These are phyloP conservation scores for Geotrichum siamense DNA, from an alignment of 1,139 yeast species.

Conservation along the genomic window DNA sequence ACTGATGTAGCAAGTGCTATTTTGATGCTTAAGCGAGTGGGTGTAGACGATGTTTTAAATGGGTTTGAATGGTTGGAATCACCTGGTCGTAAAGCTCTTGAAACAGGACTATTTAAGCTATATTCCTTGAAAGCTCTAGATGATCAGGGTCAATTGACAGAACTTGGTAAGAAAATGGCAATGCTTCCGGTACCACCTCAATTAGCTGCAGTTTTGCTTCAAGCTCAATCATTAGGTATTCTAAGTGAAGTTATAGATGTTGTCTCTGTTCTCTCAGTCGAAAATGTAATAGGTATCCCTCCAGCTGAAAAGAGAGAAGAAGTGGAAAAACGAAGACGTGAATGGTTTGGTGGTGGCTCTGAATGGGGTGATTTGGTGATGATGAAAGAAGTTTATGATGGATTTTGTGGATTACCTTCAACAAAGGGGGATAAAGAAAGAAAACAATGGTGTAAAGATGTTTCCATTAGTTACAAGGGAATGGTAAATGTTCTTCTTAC, in stretches of 20 bases:
- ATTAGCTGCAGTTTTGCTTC: conserved; percentile 75
- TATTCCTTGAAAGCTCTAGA: conserved; percentile 75
- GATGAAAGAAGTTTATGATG: conserved; percentile 68
- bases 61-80: conserved; percentile 91
- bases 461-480: conserved; percentile 71
- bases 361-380: conserved; percentile 77
- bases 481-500: conserved; percentile 71
- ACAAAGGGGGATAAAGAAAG: conserved; percentile 46
- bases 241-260: conserved; percentile 72
- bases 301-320: conserved; percentile 77
- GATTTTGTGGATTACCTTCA: conserved; percentile 18
- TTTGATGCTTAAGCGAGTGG: conserved; percentile 71
- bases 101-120: conserved; percentile 70
- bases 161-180: conserved; percentile 76
- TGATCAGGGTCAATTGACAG: conserved; percentile 67
- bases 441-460: conserved; percentile 75
- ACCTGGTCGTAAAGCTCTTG: conserved; percentile 72
- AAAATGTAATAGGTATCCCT: conserved; percentile 75
- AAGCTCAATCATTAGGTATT: conserved; percentile 50
- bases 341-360: conserved; percentile 59
- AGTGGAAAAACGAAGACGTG: conserved; percentile 44
- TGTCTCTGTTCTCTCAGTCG: conserved; percentile 88
- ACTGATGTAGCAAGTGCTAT: conserved; percentile 81
- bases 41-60: conserved; percentile 65
- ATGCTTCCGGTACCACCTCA: conserved; percentile 86